These are phyloP conservation scores for Penicillium robsamsonii DNA, from an alignment of 495 filamentous ascomycete genomes.

Conservation along the genomic window DNA sequence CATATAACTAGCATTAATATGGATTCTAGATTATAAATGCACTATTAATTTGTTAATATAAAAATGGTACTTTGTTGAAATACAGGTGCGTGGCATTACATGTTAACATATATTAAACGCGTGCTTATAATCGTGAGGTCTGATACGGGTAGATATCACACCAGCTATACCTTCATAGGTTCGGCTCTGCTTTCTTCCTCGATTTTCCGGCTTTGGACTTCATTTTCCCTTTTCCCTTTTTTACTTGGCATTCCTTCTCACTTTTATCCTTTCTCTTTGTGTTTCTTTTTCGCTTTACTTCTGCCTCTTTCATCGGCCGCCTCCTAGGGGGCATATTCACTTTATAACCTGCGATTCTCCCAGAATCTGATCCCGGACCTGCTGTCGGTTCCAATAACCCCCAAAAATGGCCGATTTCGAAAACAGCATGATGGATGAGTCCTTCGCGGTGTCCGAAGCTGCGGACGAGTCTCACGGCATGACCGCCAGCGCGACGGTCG, in stretches of 20 bases:
- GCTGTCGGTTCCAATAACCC: constrained; percentile 7
- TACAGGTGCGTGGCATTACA: constrained; percentile 2
- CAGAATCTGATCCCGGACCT: constrained; percentile 12
- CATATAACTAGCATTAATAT: too few relatives aligned
- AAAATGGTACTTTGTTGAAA: too few relatives aligned
- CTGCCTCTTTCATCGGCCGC: constrained; percentile 17
- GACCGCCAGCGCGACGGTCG: constrained; percentile 54
- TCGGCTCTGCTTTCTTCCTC: constrained; percentile 15
- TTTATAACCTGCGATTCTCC: constrained; percentile 13
- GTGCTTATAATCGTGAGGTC: not conserved
- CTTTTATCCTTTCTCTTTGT: constrained; percentile 11
- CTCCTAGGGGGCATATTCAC: constrained; percentile 22
- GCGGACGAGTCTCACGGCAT: constrained; percentile 49
- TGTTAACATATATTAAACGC: constrained; percentile 1
- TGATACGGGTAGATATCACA: constrained; percentile 31
- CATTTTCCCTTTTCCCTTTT: constrained; percentile 23
- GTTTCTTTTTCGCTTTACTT: constrained; percentile 11
- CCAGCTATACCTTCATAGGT: constrained; percentile 15
- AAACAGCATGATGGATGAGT: constrained; percentile 44
- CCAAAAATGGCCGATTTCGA: constrained; percentile 44
- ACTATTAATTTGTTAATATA: too few relatives aligned
- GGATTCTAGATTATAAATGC: too few relatives aligned
- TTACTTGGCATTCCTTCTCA: constrained; percentile 17
- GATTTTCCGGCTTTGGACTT: constrained; percentile 20
- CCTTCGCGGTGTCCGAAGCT: constrained; percentile 42